phyloP scores from a whole-genome alignment of 2,329 filamentous ascomycete genomes.

The Biscogniauxia mediterranea region DNA sequence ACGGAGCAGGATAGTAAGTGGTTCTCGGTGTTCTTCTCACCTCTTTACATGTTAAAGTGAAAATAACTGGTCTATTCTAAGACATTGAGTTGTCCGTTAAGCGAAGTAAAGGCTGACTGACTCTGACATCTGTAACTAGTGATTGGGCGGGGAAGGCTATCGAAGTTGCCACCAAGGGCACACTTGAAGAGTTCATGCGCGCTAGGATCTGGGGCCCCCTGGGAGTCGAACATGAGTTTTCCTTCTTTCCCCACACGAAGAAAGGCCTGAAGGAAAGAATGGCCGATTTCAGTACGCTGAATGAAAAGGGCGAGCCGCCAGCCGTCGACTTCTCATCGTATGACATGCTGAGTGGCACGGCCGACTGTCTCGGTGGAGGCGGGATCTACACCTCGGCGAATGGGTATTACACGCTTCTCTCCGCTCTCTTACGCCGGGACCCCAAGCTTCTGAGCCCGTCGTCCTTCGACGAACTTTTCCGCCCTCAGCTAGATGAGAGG shows the following conservation, averaged over 20 bases:
- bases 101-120: too few relatives aligned
- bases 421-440: conserved; percentile 25
- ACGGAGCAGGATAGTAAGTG: conserved; percentile 15
- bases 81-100: too few relatives aligned
- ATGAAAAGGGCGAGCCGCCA: conserved; percentile 19
- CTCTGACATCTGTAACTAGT: too few relatives aligned
- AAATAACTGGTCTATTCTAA: not conserved
- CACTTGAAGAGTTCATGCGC: conserved; percentile 24
- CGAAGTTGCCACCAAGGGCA: conserved; percentile 12
- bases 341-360: conserved; percentile 17
- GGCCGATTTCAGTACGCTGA: conserved; percentile 23
- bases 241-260: conserved; percentile 22
- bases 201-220: conserved; percentile 23
- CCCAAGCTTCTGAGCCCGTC: conserved; percentile 18
- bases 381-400: conserved; percentile 18
- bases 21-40: too few relatives aligned
- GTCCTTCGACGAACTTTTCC: conserved; percentile 26
- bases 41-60: not conserved
- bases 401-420: conserved; percentile 26
- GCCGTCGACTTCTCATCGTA: conserved; percentile 19
- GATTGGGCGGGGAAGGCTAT: conserved; percentile 25
- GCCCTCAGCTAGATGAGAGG: conserved; percentile 26
- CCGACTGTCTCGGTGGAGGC: conserved; percentile 25
- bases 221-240: conserved; percentile 21
- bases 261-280: conserved; percentile 19